These are phyloP conservation scores for Panaeolus cyanescens DNA, from an alignment of 768 basidiomycete species.

Conservation along the genomic window DNA sequence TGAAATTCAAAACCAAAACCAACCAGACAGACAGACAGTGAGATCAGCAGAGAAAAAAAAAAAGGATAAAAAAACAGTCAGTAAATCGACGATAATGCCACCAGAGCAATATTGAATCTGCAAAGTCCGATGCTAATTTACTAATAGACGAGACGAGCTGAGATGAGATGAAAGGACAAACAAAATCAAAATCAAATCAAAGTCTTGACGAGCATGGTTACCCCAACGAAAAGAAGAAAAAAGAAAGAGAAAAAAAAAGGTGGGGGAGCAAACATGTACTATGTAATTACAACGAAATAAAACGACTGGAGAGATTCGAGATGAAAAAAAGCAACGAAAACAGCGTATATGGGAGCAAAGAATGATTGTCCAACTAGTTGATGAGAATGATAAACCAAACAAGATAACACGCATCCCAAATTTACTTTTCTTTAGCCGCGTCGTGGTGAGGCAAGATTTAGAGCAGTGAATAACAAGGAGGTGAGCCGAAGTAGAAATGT, in stretches of 20 bases:
- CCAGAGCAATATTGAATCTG: too few relatives aligned
- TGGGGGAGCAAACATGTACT: background rate
- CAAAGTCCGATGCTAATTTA: too few relatives aligned
- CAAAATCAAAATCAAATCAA: too few relatives aligned
- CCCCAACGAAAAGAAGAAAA: background rate
- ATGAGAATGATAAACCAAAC: background rate
- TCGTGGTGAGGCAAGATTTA: background rate
- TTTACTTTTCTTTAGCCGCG: background rate
- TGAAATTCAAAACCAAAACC: too few relatives aligned
- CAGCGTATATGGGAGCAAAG: background rate
- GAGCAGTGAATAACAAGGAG: too few relatives aligned
- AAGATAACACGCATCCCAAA: background rate
- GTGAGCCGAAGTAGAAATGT: background rate
- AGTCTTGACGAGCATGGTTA: too few relatives aligned
- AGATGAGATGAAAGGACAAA: too few relatives aligned
- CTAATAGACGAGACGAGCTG: too few relatives aligned
- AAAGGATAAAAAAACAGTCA: too few relatives aligned
- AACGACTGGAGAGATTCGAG: background rate
- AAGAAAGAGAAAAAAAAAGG: background rate
- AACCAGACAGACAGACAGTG: too few relatives aligned
- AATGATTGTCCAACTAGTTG: background rate
- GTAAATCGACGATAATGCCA: too few relatives aligned
- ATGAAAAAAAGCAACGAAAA: background rate
- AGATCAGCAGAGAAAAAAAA: too few relatives aligned
- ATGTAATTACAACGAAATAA: background rate